Base-by-base conservation (phyloP, 805 yeast genomes). In the Candida wancherniae region DNA sequence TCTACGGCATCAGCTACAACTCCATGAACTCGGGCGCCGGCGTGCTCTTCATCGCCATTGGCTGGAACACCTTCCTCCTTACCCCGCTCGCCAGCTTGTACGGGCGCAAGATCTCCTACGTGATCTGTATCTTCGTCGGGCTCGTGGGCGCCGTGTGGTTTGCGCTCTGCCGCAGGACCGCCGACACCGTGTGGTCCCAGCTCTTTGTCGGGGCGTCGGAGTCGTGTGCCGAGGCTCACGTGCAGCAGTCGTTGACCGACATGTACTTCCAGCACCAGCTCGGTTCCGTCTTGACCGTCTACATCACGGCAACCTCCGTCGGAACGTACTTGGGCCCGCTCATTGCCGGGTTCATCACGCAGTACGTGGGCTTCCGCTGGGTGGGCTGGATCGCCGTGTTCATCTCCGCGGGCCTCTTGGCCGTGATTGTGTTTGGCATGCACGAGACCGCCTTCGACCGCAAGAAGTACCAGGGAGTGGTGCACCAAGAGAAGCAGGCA, bases 1-100 rank as follows among this genome's bases (percentile, higher is more conserved):
- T 63, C n/a, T 77, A 77, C 44, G 78, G 73, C 10, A 77, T 82
- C 41, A 66, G 81, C 5, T 80, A 77, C 49, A 75, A 68, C 42
- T 58, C 80, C 7, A 80, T 82, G 80, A 81, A 81, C 53, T 75
- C 84, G 0, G 90, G 88, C 33, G 87, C 88, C 2, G 90, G 92
- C 41, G 84, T 82, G 15, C 58, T 83, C 29, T 82, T 82, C 52
- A 57, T 77, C 13, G 76, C 82, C 22, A 80, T 83, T 38, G 90
- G 83, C 1, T 68, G 76, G 55, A 73, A 76, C 20, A 71, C 84
- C 2, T 61, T 80, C 15, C 53, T 82, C 35, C 52, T 78, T 17
- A 83, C 85, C 1, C 88, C 90, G 2, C 65, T 78, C 14, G 72
- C 86, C 3, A 74, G 77, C 16, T 58, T 82, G 19, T 82, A 77